These are phyloP conservation scores for Candolleomyces aberdarensis DNA, from an alignment of 768 basidiomycete species.

Conservation along the genomic window DNA sequence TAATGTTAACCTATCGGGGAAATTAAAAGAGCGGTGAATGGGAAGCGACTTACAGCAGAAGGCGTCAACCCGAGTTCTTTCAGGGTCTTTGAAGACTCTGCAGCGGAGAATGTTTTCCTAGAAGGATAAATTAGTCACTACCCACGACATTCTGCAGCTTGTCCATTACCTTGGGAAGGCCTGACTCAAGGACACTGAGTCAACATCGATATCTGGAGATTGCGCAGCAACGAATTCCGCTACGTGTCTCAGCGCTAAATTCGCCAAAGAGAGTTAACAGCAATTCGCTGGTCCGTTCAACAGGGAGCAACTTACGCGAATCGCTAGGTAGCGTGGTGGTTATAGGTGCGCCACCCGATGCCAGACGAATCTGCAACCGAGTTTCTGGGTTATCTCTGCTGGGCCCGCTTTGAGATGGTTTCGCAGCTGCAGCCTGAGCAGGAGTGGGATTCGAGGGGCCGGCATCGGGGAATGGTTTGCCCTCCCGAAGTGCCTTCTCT, in stretches of 20 bases:
- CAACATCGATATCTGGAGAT: slow-evolving; percentile 62
- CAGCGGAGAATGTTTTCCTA: slow-evolving; percentile 73
- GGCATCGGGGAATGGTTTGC: slow-evolving; percentile 37
- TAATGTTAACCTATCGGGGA: background rate
- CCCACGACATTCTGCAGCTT: slow-evolving; percentile 10
- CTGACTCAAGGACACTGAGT: slow-evolving; percentile 73
- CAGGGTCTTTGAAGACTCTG: slow-evolving; percentile 78
- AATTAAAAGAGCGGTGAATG: background rate
- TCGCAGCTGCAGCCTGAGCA: slow-evolving; percentile 32
- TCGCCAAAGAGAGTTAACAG: slow-evolving; percentile 1
- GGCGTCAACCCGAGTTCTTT: slow-evolving; percentile 87
- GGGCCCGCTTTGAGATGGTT: slow-evolving; percentile 27
- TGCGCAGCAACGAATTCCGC: slow-evolving; percentile 87
- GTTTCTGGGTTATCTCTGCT: slow-evolving; percentile 86
- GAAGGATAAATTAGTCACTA: background rate
- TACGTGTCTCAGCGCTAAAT: slow-evolving; percentile 73
- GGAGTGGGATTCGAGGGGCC: slow-evolving; percentile 27
- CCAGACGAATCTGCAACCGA: slow-evolving; percentile 84
- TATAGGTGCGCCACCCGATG: slow-evolving; percentile 76
- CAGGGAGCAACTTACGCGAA: slow-evolving; percentile 49
- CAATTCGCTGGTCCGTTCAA: background rate
- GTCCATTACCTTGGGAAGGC: slow-evolving; percentile 75
- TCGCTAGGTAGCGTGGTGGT: slow-evolving; percentile 81
- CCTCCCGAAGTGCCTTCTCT: slow-evolving; percentile 91
- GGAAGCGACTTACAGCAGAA: slow-evolving; percentile 64